Evolutionary conservation across 176 grass and related monocot species (phyloP), one percentile per base, ranked within the genome.

Genomic region (Oryza meridionalis): DNA sequence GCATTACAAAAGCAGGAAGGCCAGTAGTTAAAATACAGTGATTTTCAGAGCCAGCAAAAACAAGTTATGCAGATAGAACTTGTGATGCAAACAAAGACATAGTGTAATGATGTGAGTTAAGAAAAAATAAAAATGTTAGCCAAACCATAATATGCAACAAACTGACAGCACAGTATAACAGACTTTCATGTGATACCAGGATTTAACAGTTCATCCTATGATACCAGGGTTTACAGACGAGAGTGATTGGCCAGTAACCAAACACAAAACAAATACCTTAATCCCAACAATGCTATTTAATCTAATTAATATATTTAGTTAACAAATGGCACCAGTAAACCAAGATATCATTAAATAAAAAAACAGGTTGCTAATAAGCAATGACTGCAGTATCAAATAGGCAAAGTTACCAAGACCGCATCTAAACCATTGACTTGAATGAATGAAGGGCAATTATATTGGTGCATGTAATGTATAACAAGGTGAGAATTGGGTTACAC

Each of bases 1-100:
- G 70, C 77, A 84, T 70, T 4, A 77, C 15, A 77, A 62, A 51
- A 79, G 24, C 47, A 67, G 45, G 33, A 78, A 72, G 37, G 37
- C 8, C 67, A 7, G 10, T 22, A 65, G 65, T 21, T 46, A 37
- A 37, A 35, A 64, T 32, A 65, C 2, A 65, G 49, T 25, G 27
- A 80, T 91, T 78, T 47, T 86, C 59, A 72, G 37, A 67, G 29
- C 4, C 1, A 82, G 55, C 22, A 69, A 62, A 72, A 81, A 16
- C 3, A 73, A 31, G 50, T 11, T 16, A 77, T 40, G 31, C 5
- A 40, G 16, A 24, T 40, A 13, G 4, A 38, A 76, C 74, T 53
- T 76, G 32, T 9, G 9, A 66, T 75, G 71, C 19, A 84, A 84
- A 51, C 3, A 80, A 79, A 35, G 43, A 76, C 42, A 73, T 65